Conservation (phyloP, 805 yeast species). For the Kodamaea leandrae region DNA sequence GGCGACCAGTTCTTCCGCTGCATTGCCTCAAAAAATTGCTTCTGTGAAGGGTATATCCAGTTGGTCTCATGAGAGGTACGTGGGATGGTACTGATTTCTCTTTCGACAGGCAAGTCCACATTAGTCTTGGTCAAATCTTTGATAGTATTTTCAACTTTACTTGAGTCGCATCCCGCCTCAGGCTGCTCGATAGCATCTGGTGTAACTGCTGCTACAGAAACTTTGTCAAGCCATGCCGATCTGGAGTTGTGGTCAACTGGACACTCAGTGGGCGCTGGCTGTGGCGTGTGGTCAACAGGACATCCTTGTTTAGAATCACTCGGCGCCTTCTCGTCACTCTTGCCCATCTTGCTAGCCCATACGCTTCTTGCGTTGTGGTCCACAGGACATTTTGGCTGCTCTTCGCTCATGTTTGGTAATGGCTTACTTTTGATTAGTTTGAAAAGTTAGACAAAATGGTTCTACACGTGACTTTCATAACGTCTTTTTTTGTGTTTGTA, state of each 20-base stretch:
- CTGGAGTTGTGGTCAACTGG: constrained; percentile 70
- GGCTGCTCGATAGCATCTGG: constrained; percentile 40
- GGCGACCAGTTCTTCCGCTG: constrained; percentile 87
- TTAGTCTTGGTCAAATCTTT: constrained; percentile 22
- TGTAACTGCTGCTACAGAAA: constrained; percentile 27
- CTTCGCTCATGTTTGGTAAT: constrained; percentile 11
- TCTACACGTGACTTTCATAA: constrained; percentile 1
- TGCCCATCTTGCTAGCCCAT: constrained; percentile 26
- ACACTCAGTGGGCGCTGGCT: constrained; percentile 38
- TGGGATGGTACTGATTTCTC: constrained; percentile 82
- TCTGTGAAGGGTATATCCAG: constrained; percentile 96
- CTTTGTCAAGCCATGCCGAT: constrained; percentile 49
- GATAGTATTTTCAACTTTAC: constrained; percentile 34
- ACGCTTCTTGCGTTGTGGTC: constrained; percentile 41
- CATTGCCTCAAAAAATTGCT: constrained; percentile 95
- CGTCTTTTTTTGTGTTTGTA: background rate
- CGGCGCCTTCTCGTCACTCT: constrained; percentile 1
- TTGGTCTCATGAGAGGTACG: constrained; percentile 59
- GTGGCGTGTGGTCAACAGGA: background rate
- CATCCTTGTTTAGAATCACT: constrained; percentile 7
- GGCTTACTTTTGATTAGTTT: constrained; percentile 3
- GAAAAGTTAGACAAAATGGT: background rate
- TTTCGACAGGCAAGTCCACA: constrained; percentile 58
- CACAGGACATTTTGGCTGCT: constrained; percentile 49
- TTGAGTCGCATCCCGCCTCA: constrained; percentile 44